Percentiles rank a stretch among this genome's conserved stretches.
phyloP scores from a whole-genome alignment of 2,329 filamentous ascomycete genomes.

The Penicillium sp. region DNA sequence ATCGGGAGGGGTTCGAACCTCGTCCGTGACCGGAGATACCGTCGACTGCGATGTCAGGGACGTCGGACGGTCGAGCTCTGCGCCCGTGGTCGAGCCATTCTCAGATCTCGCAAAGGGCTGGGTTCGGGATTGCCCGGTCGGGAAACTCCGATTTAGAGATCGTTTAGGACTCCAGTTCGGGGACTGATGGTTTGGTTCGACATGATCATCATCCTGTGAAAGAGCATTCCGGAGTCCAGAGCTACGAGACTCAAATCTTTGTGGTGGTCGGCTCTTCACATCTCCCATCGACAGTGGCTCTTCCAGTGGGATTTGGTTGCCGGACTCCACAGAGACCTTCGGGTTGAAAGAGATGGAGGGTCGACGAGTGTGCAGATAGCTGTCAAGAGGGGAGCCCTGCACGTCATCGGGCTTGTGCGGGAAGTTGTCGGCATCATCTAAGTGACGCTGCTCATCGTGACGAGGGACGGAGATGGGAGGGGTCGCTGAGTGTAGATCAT shows the following conservation, averaged over 20 bases:
- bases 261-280: conserved; percentile 21
- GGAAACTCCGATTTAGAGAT: conserved; percentile 24
- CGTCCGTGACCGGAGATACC: conserved; percentile 40
- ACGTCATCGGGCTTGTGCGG: conserved; percentile 39
- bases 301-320: conserved; percentile 37
- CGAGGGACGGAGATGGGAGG: conserved; percentile 48
- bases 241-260: conserved; percentile 31
- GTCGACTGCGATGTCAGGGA: conserved; percentile 47
- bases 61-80: conserved; percentile 37
- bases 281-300: conserved; percentile 39
- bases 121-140: conserved; percentile 26
- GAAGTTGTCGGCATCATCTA: conserved; percentile 29
- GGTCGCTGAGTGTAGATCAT: conserved; percentile 41
- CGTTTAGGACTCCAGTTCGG: conserved; percentile 23
- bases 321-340: conserved; percentile 41
- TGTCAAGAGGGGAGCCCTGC: conserved; percentile 39
- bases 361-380: conserved; percentile 40
- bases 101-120: conserved; percentile 23
- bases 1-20: conserved; percentile 43
- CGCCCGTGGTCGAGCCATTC: conserved; percentile 21
- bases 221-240: conserved; percentile 38
- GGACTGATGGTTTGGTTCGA: conserved; percentile 15
- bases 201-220: conserved; percentile 32
- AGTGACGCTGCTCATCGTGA: conserved; percentile 31
- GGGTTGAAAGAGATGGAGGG: conserved; percentile 45